A percentile compares a stretch with the other conserved stretches of the same genome.
Conservation (phyloP, 2,329 filamentous ascomycete genomes). For the Chalara sp. region DNA sequence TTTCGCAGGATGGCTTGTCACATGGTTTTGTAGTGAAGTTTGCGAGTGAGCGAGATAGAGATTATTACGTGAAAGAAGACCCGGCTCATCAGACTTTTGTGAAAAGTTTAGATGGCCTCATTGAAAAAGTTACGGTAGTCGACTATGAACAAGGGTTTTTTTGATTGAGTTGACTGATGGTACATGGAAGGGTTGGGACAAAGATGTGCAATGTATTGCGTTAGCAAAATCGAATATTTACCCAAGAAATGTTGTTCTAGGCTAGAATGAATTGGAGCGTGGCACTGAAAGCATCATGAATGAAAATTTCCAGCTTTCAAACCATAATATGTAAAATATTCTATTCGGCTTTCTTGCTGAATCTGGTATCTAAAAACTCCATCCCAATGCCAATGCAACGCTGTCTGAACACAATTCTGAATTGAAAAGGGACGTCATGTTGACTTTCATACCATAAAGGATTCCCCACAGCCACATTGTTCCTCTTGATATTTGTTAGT, state of each 20-base stretch:
- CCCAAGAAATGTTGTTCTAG: no score
- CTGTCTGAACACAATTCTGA: conserved; percentile 8
- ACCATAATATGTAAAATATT: neutral
- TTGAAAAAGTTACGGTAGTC: conserved; percentile 50
- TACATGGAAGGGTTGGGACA: no score
- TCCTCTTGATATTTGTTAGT: conserved; percentile 56
- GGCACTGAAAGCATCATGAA: no score
- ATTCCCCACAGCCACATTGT: conserved; percentile 92
- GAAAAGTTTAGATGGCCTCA: conserved; percentile 37
- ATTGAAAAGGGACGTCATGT: conserved; percentile 8
- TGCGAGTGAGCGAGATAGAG: conserved; percentile 52
- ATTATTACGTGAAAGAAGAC: conserved; percentile 62
- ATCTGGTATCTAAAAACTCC: conserved; percentile 23
- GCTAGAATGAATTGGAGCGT: no score
- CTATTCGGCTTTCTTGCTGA: conserved; percentile 3
- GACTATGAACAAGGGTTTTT: conserved; percentile 52
- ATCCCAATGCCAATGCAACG: conserved; percentile 23
- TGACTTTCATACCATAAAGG: conserved; percentile 67
- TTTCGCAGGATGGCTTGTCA: conserved; percentile 49
- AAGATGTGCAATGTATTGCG: no score
- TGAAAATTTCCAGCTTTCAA: no score
- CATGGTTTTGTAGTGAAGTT: conserved; percentile 68
- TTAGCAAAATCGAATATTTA: no score
- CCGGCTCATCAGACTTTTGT: conserved; percentile 56
- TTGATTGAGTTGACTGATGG: conserved; percentile 13